These are phyloP conservation scores for Cronartium quercuum DNA, from an alignment of 1,284 basidiomycete genomes.

Conservation along the genomic window DNA sequence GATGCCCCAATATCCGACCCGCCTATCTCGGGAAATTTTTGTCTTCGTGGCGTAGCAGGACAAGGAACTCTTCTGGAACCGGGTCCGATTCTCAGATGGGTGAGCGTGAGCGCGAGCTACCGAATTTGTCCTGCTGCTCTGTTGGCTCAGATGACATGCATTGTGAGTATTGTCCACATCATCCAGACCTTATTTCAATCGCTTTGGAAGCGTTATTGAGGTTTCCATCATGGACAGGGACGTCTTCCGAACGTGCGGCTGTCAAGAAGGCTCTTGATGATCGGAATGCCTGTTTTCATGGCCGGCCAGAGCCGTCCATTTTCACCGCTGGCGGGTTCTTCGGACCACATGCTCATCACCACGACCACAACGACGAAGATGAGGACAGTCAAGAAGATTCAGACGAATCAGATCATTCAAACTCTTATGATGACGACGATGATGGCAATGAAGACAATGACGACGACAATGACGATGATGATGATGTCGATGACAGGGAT, in stretches of 20 bases:
- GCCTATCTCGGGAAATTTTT: conserved; percentile 12
- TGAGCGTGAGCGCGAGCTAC: neutral
- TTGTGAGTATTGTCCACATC: neutral
- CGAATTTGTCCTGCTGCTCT: conserved; percentile 22
- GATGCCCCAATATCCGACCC: conserved; percentile 12
- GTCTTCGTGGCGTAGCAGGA: neutral
- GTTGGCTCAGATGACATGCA: conserved; percentile 15
- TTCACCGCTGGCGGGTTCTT: conserved; percentile 11
- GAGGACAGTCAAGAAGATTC: neutral
- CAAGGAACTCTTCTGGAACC: neutral
- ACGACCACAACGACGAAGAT: neutral
- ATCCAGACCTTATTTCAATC: too few relatives aligned
- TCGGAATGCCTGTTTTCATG: conserved; percentile 21
- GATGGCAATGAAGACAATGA: neutral
- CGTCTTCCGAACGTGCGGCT: conserved; percentile 2
- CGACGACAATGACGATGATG: neutral
- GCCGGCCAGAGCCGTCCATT: conserved; percentile 5
- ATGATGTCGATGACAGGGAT: conserved; percentile 1
- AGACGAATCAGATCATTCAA: neutral
- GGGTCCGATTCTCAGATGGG: neutral
- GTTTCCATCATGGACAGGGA: neutral
- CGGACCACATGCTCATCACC: neutral
- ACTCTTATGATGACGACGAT: neutral
- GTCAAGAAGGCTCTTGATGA: conserved; percentile 10
- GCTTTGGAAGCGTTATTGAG: too few relatives aligned